Base-by-base conservation (phyloP, 176 grass and related monocot species). In the Dactylis glomerata region DNA sequence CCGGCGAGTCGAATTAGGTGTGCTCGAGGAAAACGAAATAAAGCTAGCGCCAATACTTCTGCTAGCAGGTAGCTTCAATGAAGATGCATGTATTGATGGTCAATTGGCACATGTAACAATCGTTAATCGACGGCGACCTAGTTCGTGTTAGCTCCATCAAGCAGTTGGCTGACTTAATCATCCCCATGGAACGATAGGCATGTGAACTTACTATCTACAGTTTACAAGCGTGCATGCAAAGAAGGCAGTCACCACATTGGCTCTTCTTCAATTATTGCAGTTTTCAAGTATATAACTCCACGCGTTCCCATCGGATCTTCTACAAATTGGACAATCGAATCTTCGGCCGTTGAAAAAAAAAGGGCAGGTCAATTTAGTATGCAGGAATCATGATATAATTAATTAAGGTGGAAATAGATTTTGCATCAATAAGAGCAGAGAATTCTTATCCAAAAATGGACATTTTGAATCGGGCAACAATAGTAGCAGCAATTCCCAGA, bases 11-110 rank as follows among this genome's bases (percentile, higher is more conserved):
- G 49, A 77, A 77, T 77, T 68, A 68, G 47, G 34, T 7, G 69
- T 47, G 20, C 55, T 7, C 37, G 16, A 14, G 11, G 36, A 77
- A 76, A 81, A 85, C 23, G 82, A 76, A 81, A 89, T 58, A 89
- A 86, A 89, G 71, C 12, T 70, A 32, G 49, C 10, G 26, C 30
- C n/a, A 58, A 38, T 50, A 32, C 47, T 68, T 59, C 27, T n/a
- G 20, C n/a, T 68, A n/a, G 16, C 27, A n/a, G n/a, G n/a, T 47
- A 9, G 70, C 41, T 16, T 16, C 38, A 31, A 2, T 3, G 10
- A 46, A 47, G 58, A 47, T 28, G 46, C 73, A 82, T 32, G 5
- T n/a, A 38, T 56, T 55, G 58, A 32, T 64, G 26, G 44, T 16
- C 67, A 59, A 58, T 23, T 32, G 26, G 5, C 17, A 19, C 68